Evolutionary conservation across 192 early-diverging fungal genomes (phyloP).

Genomic region (Gigaspora rosea): DNA sequence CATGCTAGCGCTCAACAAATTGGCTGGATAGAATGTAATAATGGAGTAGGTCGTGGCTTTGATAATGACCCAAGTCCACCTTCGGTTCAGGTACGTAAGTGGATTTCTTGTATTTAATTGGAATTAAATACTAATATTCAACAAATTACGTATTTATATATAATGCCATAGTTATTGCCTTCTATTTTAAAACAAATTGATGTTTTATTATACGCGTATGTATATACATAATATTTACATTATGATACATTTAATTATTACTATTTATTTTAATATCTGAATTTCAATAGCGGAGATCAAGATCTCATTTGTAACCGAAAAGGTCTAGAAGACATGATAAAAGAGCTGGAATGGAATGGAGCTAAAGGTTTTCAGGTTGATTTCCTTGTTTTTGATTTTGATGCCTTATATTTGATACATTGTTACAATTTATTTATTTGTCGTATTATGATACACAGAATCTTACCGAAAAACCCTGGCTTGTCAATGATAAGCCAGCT

Average conservation of each 20-base stretch:
- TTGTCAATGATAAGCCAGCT: conserved; percentile 43
- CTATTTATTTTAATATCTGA: neutral
- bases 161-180: conserved; percentile 58
- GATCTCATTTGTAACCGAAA: conserved; percentile 82
- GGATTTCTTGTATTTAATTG: neutral
- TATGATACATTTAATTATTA: neutral
- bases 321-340: conserved; percentile 69
- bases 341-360: conserved; percentile 67
- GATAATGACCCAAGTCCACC: conserved; percentile 54
- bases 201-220: conserved; percentile 66
- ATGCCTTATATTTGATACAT: neutral
- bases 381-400: too few species aligned
- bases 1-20: conserved; percentile 48
- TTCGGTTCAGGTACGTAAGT: conserved; percentile 54
- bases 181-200: conserved; percentile 54
- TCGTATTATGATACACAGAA: neutral
- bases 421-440: too few species aligned
- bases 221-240: neutral
- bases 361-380: conserved; percentile 59
- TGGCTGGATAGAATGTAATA: conserved; percentile 69
- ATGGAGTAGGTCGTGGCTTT: conserved; percentile 47
- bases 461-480: conserved; percentile 44
- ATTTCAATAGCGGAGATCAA: conserved; percentile 62
- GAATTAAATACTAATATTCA: neutral
- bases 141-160: too few species aligned